Evolutionary conservation across 1,139 yeast species (phyloP), one percentile per base, ranked within the genome.

Genomic region (Saccharomyces hybrid): DNA sequence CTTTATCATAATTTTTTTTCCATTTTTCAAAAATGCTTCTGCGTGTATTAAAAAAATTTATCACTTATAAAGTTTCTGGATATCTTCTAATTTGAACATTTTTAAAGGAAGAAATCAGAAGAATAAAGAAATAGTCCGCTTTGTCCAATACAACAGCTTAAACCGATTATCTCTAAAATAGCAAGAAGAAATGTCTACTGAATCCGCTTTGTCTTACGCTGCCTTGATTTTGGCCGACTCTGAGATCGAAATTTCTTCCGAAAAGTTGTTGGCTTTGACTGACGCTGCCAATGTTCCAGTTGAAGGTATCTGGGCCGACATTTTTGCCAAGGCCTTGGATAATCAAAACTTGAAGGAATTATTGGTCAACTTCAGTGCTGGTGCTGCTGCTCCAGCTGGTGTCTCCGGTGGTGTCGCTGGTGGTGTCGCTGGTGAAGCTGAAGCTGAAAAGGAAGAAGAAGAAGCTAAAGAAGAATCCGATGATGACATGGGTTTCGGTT

Each of bases 201-300:
- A 86, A 83, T 77, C 89, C 70, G 86, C 90, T 74, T 81, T 86
- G 73, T 84, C 93, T 64, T 86, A 86, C 86, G 93, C 95, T 73
- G 89, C 93, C 72, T 80, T 86, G 74, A 86, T 86, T 80, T 83
- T 86, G 75, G 88, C 93, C 67, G 95, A 86, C 73, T 80, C 93
- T 70, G 93, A 85, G 64, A 76, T 86, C 70, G 91, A 85, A 76
- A 82, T 86, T 79, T 77, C 86, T 62, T 69, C 90, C 67, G 90
- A 84, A 75, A 86, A 86, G 81, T 82, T 86, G 75, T 72, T 79
- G 69, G 77, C 88, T 71, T 79, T 86, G 75, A 77, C 83, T 73
- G 68, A 78, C 64, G 86, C 87, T 70, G 90, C 90, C 67, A 80
- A 83, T 69, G 78, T 84, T 62, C 77, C 78, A 70, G 81, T 86